A percentile compares a stretch with the other conserved stretches of the same genome.
Conservation (phyloP, 768 basidiomycete species). For the Tubosaeta sp. region DNA sequence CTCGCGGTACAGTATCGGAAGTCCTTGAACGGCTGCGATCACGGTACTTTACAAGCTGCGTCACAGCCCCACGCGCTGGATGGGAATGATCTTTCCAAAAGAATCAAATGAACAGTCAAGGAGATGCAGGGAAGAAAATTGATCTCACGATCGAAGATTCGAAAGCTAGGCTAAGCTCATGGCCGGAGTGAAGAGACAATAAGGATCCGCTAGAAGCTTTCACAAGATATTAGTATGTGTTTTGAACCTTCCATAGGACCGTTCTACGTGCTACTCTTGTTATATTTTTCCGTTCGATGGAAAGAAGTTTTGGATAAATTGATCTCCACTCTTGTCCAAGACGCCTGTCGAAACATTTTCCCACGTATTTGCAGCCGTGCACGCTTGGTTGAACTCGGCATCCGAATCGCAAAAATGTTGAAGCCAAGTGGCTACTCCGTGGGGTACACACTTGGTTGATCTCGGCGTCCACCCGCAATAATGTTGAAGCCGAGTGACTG, state of each 20-base stretch:
- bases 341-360: background rate
- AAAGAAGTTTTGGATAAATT: background rate
- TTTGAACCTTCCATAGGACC: background rate
- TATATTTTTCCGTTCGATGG: background rate
- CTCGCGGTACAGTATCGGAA: background rate
- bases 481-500: too few species aligned
- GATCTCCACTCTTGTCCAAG: too few species aligned
- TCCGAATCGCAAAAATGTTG: too few species aligned
- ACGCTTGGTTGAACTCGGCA: too few species aligned
- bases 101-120: background rate
- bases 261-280: background rate
- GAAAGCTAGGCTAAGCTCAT: background rate
- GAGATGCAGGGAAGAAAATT: background rate
- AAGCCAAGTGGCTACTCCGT: too few species aligned
- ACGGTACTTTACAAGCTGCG: background rate
- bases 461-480: too few species aligned
- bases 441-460: too few species aligned
- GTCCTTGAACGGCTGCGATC: background rate
- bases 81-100: background rate
- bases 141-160: background rate
- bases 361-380: too few species aligned
- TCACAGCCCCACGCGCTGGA: background rate
- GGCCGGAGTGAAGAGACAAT: background rate
- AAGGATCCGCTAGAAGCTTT: background rate
- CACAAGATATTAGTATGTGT: background rate